Conservation (phyloP, 179 eudicot genomes). For the Kewa caespitosa region DNA sequence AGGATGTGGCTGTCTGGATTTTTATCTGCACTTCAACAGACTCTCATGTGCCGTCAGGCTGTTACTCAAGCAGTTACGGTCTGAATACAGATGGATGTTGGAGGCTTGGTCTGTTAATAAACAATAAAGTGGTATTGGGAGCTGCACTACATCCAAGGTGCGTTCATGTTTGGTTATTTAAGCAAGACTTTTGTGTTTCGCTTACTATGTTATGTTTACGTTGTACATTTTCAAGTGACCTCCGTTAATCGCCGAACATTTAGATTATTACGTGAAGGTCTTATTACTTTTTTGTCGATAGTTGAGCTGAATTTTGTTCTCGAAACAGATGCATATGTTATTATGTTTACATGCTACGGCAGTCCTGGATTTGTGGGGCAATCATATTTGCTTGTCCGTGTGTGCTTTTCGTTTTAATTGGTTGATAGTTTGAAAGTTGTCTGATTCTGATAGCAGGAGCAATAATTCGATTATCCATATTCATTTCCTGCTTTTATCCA, state of each 20-base stretch:
- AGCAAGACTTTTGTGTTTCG: neutral
- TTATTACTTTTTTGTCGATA: neutral
- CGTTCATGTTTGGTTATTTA: slow-evolving; percentile 3
- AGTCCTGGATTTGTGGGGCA: neutral
- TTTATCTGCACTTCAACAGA: slow-evolving; percentile 51
- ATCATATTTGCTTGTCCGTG: neutral
- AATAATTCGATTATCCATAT: neutral
- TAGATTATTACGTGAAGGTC: neutral
- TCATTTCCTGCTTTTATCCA: neutral
- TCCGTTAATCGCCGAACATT: neutral
- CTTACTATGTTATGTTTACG: neutral
- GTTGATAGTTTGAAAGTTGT: neutral
- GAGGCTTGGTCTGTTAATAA: slow-evolving; percentile 76
- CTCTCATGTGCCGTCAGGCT: slow-evolving; percentile 28
- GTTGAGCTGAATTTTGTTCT: neutral
- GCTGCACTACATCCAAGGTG: slow-evolving; percentile 67
- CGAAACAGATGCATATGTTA: neutral
- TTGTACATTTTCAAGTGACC: neutral
- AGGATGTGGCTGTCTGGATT: slow-evolving; percentile 69
- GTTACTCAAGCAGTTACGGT: slow-evolving; percentile 34
- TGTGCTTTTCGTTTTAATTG: neutral
- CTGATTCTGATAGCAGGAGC: neutral
- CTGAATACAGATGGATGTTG: slow-evolving; percentile 44
- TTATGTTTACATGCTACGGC: neutral
- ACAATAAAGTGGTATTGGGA: slow-evolving; percentile 60